phyloP scores from a whole-genome alignment of 2,329 filamentous ascomycete species.

The Thermomyces lanuginosus region DNA sequence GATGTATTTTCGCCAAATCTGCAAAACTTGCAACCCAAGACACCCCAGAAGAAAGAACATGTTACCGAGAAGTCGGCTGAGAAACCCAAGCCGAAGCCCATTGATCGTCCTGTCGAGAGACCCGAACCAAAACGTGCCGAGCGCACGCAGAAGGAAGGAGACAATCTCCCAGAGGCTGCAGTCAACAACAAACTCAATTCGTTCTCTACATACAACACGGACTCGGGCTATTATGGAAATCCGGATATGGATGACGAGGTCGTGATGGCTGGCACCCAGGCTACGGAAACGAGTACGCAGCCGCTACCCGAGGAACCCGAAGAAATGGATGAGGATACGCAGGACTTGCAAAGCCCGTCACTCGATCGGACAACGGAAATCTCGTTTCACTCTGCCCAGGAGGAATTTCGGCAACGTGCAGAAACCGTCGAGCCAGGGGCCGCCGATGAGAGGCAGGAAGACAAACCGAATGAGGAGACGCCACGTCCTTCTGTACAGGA shows the following conservation, averaged over 20 bases:
- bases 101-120: slow-evolving; percentile 1
- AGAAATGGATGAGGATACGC: slow-evolving; percentile 9
- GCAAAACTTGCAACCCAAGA: slow-evolving; percentile 17
- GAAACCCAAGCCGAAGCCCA: not conserved
- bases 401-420: slow-evolving; percentile 19
- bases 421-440: slow-evolving; percentile 24
- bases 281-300: slow-evolving; percentile 11
- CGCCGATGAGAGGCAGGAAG: slow-evolving; percentile 13
- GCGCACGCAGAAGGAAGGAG: slow-evolving; percentile 5
- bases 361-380: slow-evolving; percentile 25
- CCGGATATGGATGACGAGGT: slow-evolving; percentile 25
- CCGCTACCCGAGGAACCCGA: slow-evolving; percentile 7
- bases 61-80: slow-evolving; percentile 19
- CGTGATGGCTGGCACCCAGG: slow-evolving; percentile 16
- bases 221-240: slow-evolving; percentile 34
- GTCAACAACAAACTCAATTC: slow-evolving; percentile 22
- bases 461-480: slow-evolving; percentile 8
- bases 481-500: slow-evolving; percentile 6
- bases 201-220: slow-evolving; percentile 25
- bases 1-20: slow-evolving; percentile 33
- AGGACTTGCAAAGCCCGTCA: slow-evolving; percentile 12
- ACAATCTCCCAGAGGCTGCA: slow-evolving; percentile 3
- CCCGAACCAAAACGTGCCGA: not conserved
- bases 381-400: slow-evolving; percentile 33
- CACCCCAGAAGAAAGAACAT: slow-evolving; percentile 19